Conservation (phyloP, 305 asterid genomes). For the Ilex paraguariensis region DNA sequence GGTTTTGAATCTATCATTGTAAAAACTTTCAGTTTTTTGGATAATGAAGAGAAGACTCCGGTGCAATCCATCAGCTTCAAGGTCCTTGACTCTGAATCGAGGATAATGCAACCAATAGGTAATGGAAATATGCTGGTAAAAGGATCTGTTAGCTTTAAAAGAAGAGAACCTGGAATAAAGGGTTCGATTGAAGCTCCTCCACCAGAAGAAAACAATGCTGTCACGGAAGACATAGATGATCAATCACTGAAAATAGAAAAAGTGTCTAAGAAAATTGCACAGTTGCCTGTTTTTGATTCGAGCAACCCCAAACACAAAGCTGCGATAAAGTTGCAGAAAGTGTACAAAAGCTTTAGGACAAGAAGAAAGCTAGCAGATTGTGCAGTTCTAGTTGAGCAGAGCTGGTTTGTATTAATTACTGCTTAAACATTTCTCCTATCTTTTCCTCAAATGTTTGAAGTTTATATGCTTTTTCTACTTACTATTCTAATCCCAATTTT, state of each 20-base stretch:
- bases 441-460: not conserved
- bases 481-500: not conserved
- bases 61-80: conserved; percentile 30
- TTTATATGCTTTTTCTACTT: not conserved
- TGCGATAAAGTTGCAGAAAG: conserved; percentile 74
- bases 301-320: conserved; percentile 62
- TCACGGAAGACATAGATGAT: conserved; percentile 5
- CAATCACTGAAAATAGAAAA: conserved; percentile 15
- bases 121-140: conserved; percentile 25
- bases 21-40: conserved; percentile 28
- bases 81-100: conserved; percentile 25
- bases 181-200: conserved; percentile 21
- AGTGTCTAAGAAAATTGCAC: conserved; percentile 9
- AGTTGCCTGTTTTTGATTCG: conserved; percentile 26
- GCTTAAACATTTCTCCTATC: not conserved
- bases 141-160: conserved; percentile 19
- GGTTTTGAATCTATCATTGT: conserved; percentile 41
- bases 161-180: conserved; percentile 14
- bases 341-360: conserved; percentile 75
- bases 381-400: conserved; percentile 77
- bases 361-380: conserved; percentile 83
- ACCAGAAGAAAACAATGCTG: not conserved
- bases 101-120: conserved; percentile 26
- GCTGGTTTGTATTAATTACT: conserved; percentile 30
- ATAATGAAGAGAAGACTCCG: conserved; percentile 20